Base-by-base conservation (phyloP, 768 basidiomycete species). In the Suillus alpinus region DNA sequence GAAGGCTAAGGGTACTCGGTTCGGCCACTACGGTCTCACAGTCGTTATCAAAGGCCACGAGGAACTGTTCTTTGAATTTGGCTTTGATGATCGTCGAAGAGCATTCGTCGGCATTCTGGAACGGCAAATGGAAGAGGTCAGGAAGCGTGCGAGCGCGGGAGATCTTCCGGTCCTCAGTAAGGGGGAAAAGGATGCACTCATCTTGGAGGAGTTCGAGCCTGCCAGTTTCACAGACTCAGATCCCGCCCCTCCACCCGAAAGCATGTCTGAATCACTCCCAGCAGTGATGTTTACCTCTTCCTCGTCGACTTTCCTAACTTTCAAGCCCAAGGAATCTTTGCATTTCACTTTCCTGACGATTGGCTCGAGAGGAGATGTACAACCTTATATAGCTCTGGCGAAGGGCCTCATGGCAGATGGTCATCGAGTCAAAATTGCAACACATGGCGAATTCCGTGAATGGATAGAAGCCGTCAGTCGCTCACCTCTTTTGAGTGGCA, bases 221-320 rank as follows among this genome's bases (percentile, higher is more conserved):
- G 76, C 76, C 57, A 69, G 73, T 36, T 69, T 78, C 20, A 63
- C 62, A 57, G 76, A 75, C 59, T 77, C 69, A 18, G 79, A 84
- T 60, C 78, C 83, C 40, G 67, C 68, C 44, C 81, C 81, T 31
- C 71, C 79, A 3, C 77, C 82, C 1, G 87, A 88, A 57, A 79
- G 75, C 43, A 78, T 86, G 79, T 78, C 86, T 6, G 89, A 91
- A 61, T 87, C 88, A 6, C 69, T 91, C 23, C 91, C 93, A 2
- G 90, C 93, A n/a, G 86, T 94, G 46, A 95, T 98, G 92, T 98
- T 99, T 74, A 94, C 90, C 2, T 95, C 93, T 12, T 88, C 91
- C n/a, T 94, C 93, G 0, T 94, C 93, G 3, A 96, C 96, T 2
- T 98, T 98, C 78, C 76, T 99, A 65, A 96, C 94, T 6, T 99